Base-by-base conservation (phyloP, 768 basidiomycete genomes). In the Candolleomyces efflorescens region DNA sequence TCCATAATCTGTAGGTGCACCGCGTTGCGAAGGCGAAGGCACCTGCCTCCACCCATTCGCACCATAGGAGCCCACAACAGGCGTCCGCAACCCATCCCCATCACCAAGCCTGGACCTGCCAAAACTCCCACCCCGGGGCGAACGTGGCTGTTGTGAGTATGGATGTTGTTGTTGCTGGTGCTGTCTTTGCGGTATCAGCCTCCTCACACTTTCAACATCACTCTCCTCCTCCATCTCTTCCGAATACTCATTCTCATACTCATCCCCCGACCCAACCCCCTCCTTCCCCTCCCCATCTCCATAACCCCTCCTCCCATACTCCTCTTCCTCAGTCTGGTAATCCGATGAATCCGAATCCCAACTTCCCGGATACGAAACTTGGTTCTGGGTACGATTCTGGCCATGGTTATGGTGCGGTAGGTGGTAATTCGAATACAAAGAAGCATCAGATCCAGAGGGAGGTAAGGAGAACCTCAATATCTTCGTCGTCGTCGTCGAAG, bases 391-490 rank as follows among this genome's bases (percentile, higher is more conserved):
- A n/a, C n/a, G n/a, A n/a, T n/a, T n/a, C n/a, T n/a, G n/a, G n/a
- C n/a, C n/a, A n/a, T n/a, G n/a, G n/a, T n/a, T n/a, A n/a, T n/a
- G n/a, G n/a, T n/a, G n/a, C n/a, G n/a, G n/a, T n/a, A n/a, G n/a
- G 10, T 54, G 39, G 11, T 54, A 23, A 3, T 68, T 63, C 7
- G 68, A 69, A 53, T 68, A 69, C 3, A 62, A 52, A 0, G 69
- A 70, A 1, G 59, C 59, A 7, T 60, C 64, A 20, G 69, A 70
- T 36, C 69, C 68, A 11, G 69, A 71, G 3, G 60, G 54, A 1
- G 69, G 69, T 22, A 69, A 49, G 7, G 68, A 69, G 58, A 69
- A 69, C 1, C 68, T 62, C 36, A 69, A 59, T 1, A 60, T 67
- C 51, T 69, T 69, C 24, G 45, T 64, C n/a, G n/a, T n/a, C n/a